A percentile compares a stretch with the other conserved stretches of the same genome.
Evolutionary conservation across 495 filamentous ascomycete species (phyloP).

Genomic region (Aspergillus ostianus): DNA sequence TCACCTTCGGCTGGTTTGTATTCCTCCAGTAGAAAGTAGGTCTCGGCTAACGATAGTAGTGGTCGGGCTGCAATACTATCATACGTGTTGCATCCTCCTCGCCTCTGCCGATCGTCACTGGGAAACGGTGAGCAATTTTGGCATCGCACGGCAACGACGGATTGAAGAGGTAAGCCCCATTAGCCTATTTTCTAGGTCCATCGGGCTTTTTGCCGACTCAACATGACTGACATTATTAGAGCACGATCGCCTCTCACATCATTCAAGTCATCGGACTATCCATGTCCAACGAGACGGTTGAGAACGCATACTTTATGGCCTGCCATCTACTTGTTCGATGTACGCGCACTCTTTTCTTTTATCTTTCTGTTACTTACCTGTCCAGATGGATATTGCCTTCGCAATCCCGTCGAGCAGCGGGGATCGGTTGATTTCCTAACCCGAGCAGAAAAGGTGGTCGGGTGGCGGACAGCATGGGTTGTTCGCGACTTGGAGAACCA

Average conservation of each 20-base stretch:
- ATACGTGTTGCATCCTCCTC: slow-evolving; percentile 34
- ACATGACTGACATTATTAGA: slow-evolving; percentile 8
- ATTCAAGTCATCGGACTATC: slow-evolving; percentile 36
- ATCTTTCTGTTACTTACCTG: not conserved
- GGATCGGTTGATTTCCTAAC: slow-evolving; percentile 32
- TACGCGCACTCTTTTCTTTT: slow-evolving; percentile 15
- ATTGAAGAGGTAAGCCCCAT: slow-evolving; percentile 33
- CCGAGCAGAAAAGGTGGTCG: slow-evolving; percentile 29
- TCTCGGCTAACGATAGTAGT: slow-evolving; percentile 16
- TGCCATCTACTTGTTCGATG: slow-evolving; percentile 40
- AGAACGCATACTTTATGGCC: slow-evolving; percentile 41
- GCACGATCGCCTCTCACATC: slow-evolving; percentile 32
- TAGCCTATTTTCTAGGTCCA: too few species aligned
- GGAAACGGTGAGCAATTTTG: slow-evolving; percentile 26
- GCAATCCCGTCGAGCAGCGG: slow-evolving; percentile 28
- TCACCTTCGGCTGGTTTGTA: slow-evolving; percentile 35
- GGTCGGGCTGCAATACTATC: slow-evolving; percentile 40
- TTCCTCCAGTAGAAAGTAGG: not conserved
- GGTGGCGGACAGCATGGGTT: slow-evolving; percentile 39
- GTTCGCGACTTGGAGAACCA: slow-evolving; percentile 27
- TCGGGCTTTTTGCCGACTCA: too few species aligned
- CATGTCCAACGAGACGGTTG: slow-evolving; percentile 38
- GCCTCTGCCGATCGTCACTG: slow-evolving; percentile 27
- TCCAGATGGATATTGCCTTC: slow-evolving; percentile 37
- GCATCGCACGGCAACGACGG: slow-evolving; percentile 28